Conservation (phyloP, 2,329 filamentous ascomycete genomes). For the Sclerotinia subarctica region DNA sequence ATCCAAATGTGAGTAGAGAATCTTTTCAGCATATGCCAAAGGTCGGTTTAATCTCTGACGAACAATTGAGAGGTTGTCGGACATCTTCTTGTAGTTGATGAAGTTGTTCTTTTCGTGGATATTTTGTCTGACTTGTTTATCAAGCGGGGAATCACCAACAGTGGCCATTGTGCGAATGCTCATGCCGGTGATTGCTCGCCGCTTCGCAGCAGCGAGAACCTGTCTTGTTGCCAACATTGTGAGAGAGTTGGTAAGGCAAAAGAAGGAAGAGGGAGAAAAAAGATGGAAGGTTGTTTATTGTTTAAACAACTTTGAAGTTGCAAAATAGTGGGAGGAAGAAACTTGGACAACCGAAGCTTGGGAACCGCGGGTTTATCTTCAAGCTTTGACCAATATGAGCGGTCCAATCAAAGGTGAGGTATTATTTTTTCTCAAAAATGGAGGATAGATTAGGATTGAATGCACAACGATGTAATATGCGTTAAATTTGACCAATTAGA, state of each 20-base stretch:
- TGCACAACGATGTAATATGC: neutral
- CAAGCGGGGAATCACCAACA: constrained; percentile 78
- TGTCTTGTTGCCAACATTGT: constrained; percentile 71
- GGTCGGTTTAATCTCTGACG: constrained; percentile 86
- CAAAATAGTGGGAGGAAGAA: constrained; percentile 18
- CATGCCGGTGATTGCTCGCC: constrained; percentile 58
- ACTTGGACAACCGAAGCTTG: constrained; percentile 14
- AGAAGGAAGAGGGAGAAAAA: constrained; percentile 22
- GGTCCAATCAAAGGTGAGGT: neutral
- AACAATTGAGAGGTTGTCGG: constrained; percentile 91
- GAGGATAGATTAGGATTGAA: neutral
- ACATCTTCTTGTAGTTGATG: constrained; percentile 99
- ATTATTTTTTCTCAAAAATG: constrained; percentile 2
- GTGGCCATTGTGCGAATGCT: constrained; percentile 75
- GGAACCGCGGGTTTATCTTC: constrained; percentile 8
- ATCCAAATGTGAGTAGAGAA: constrained; percentile 97
- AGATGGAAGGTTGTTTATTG: constrained; percentile 23
- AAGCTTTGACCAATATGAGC: neutral
- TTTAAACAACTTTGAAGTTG: constrained; percentile 12
- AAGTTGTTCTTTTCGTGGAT: constrained; percentile 94
- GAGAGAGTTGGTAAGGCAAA: constrained; percentile 30
- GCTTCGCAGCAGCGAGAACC: constrained; percentile 63
- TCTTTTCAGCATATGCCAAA: constrained; percentile 95
- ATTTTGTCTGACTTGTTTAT: constrained; percentile 97
- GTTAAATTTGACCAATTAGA: neutral